A percentile compares a stretch with the other conserved stretches of the same genome.
These are phyloP conservation scores for Pseudocercospora fuligena DNA, from an alignment of 2,329 filamentous ascomycete species.

Conservation along the genomic window DNA sequence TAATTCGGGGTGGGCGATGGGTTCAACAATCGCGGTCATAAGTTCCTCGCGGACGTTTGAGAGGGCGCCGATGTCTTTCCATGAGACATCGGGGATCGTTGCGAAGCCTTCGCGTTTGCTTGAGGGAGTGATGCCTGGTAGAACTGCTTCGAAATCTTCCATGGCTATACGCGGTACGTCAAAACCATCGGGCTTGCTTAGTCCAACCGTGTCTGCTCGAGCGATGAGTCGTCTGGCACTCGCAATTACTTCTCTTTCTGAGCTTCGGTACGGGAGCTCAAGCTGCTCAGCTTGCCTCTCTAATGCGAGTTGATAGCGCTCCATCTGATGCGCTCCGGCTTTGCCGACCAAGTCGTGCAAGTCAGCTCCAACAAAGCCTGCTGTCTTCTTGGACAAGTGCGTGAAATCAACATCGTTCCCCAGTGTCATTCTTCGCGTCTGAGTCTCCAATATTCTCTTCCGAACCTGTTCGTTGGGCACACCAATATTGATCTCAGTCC, in stretches of 20 bases:
- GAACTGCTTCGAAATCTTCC: conserved; percentile 72
- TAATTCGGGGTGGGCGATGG: conserved; percentile 79
- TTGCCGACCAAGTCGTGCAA: conserved; percentile 73
- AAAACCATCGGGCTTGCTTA: conserved; percentile 56
- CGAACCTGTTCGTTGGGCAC: conserved; percentile 78
- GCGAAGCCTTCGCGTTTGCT: conserved; percentile 93
- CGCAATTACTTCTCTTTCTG: conserved; percentile 47
- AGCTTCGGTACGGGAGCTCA: conserved; percentile 37
- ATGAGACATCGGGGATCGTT: conserved; percentile 90
- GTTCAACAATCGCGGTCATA: conserved; percentile 82
- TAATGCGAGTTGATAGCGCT: conserved; percentile 61
- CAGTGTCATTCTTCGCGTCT: conserved; percentile 70
- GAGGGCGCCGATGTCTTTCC: conserved; percentile 89
- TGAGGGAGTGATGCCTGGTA: conserved; percentile 77
- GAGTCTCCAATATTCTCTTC: conserved; percentile 74
- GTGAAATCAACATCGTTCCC: conserved; percentile 73
- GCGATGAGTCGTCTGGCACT: conserved; percentile 45
- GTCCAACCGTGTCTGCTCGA: conserved; percentile 50
- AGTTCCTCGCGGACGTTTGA: conserved; percentile 79
- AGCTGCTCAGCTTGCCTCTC: conserved; percentile 39
- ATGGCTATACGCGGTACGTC: conserved; percentile 64
- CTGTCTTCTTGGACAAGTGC: conserved; percentile 78
- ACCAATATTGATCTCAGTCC: conserved; percentile 82
- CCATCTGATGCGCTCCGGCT: conserved; percentile 67
- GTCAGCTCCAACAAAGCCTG: conserved; percentile 92